Conservation (phyloP, 192 early-diverging fungal species). For the Coemansia erecta region DNA sequence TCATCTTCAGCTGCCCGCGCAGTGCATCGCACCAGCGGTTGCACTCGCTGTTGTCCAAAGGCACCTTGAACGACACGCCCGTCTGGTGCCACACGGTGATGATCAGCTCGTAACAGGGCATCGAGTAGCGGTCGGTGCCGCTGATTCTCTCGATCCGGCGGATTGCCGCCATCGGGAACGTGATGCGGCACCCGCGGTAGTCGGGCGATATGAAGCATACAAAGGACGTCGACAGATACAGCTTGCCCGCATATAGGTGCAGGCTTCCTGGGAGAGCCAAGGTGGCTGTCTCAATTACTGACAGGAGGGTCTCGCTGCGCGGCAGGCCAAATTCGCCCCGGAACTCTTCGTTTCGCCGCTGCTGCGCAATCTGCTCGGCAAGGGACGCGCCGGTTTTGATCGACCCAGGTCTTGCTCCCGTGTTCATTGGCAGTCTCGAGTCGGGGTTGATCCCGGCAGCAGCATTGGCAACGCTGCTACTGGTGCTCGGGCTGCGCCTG, state of each 20-base stretch:
- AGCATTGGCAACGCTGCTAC: conserved; percentile 7
- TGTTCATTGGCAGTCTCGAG: conserved; percentile 9
- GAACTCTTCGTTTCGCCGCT: conserved; percentile 77
- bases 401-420: neutral
- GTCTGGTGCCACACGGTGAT: conserved; percentile 93
- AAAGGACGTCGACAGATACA: conserved; percentile 88
- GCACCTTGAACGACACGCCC: conserved; percentile 79
- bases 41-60: conserved; percentile 60
- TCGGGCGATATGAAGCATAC: conserved; percentile 76
- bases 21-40: conserved; percentile 83
- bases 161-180: conserved; percentile 85
- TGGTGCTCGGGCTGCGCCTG: conserved; percentile 12
- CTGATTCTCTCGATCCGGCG: conserved; percentile 87
- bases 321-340: conserved; percentile 78
- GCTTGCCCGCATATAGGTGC: conserved; percentile 59
- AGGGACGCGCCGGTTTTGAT: conserved; percentile 18
- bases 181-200: conserved; percentile 68
- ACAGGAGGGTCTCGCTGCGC: conserved; percentile 67
- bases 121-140: conserved; percentile 45
- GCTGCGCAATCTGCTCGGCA: conserved; percentile 64
- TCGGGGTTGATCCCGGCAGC: conserved; percentile 18
- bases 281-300: conserved; percentile 55
- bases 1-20: conserved; percentile 64
- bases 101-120: conserved; percentile 62
- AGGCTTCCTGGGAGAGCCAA: conserved; percentile 44